Base-by-base conservation (phyloP, 2,329 filamentous ascomycete species). In the Penicillium brasilianum region DNA sequence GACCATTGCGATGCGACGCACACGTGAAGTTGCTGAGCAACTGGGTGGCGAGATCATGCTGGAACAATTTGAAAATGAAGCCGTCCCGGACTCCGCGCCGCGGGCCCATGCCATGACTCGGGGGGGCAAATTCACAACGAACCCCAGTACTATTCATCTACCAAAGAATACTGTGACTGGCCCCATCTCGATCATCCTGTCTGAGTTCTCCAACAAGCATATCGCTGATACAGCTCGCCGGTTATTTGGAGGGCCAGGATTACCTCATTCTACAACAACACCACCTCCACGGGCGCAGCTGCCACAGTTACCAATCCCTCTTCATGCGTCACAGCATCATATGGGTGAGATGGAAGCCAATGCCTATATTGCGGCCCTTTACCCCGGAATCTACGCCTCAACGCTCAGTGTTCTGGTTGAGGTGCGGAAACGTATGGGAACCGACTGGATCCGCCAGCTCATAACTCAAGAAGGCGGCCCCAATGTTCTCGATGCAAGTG, bases 211-310 rank as follows among this genome's bases (percentile, higher is more conserved):
- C 59, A 86, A 88, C 46, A 90, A 88, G 59, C 95, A 99, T 72
- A 81, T 98, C 34, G 83, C 84, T 36, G 84, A 89, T 59, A 84
- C 90, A 1, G 91, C 93, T 0, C 87, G 91, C 66, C 85, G 83
- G 46, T 83, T 87, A 0, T 94, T 97, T 73, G 94, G 93, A 46
- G 94, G 94, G 0, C 78, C 78, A 3, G 87, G 88, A 0, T 80
- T 98, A 16, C 93, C 93, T 3, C 84, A 90, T 71, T 96, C 92
- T 1, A 88, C 90, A 0, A 85, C 88, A 1, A 93, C 90, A 2
- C 89, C 90, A 0, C 78, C 80, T 34, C 80, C 82, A 2, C 74
- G 68, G n/a, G 72, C 75, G 63, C 78, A 76, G 22, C 78, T 83
- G 65, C 79, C 83, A 36, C 85, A 88, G 72, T 80, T 84, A 59